Conservation (phyloP, 129 eudicot genomes). For the Calendula officinalis region DNA sequence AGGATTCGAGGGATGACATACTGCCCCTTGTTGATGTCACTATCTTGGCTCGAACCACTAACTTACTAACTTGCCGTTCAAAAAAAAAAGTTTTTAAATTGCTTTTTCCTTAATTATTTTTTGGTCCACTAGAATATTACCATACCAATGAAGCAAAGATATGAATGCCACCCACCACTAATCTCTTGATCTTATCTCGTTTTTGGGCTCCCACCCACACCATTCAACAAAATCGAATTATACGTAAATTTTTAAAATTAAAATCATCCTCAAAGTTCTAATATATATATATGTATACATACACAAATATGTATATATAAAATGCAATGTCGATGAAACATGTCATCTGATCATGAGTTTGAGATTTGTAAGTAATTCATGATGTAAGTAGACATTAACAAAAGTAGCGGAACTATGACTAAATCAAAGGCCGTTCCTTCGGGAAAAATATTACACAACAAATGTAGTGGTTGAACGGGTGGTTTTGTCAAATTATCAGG, state of each 20-base stretch:
- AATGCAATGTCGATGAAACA: not conserved
- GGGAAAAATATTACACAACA: too few relatives aligned
- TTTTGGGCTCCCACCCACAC: conserved; percentile 23
- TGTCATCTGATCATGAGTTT: not conserved
- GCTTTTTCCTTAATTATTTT: too few relatives aligned
- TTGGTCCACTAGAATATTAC: conserved; percentile 17
- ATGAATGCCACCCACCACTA: conserved; percentile 36
- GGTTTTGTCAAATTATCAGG: too few relatives aligned
- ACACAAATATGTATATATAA: not conserved
- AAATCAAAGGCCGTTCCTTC: too few relatives aligned
- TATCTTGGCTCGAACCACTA: too few relatives aligned
- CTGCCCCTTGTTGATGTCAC: too few relatives aligned
- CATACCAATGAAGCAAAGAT: conserved; percentile 21
- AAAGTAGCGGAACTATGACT: too few relatives aligned
- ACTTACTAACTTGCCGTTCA: not conserved
- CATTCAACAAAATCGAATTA: conserved; percentile 19
- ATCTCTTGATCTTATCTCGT: conserved; percentile 41
- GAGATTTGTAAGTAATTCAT: not conserved
- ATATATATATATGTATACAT: not conserved
- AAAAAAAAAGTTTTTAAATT: not conserved
- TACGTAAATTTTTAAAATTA: not conserved
- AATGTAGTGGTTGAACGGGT: too few relatives aligned
- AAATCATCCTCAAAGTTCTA: not conserved
- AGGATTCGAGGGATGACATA: too few relatives aligned
- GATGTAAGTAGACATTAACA: too few relatives aligned